A percentile compares a stretch with the other conserved stretches of the same genome.
Conservation (phyloP, 202 grass and related monocot species). For the Dendrocalamus latiflorus region DNA sequence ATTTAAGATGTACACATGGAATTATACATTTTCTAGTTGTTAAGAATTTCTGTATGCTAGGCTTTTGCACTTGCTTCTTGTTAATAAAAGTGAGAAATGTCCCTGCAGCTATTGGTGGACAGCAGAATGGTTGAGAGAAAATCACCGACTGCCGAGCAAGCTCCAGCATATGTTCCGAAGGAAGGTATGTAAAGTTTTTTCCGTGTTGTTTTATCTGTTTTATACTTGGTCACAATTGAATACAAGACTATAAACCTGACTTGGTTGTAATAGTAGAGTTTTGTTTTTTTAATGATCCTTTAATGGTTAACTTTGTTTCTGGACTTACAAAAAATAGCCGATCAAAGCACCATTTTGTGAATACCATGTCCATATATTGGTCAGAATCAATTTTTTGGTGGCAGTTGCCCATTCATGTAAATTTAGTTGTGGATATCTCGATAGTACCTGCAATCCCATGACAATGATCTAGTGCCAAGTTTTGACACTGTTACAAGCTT, state of each 20-base stretch:
- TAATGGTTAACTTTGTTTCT: background rate
- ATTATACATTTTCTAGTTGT: slow-evolving; percentile 9
- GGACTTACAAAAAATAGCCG: background rate
- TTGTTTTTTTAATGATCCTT: background rate
- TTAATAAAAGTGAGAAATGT: slow-evolving; percentile 27
- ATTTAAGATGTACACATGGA: background rate
- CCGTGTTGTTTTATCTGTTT: slow-evolving; percentile 1
- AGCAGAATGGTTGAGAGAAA: slow-evolving; percentile 68
- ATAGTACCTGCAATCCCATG: background rate
- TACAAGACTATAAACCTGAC: background rate
- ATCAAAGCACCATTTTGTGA: background rate
- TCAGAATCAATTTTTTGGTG: background rate
- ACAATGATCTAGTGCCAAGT: background rate
- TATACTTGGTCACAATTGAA: background rate
- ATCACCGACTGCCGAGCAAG: slow-evolving; percentile 22
- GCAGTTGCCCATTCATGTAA: background rate
- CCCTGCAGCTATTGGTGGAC: slow-evolving; percentile 67
- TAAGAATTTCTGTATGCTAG: background rate
- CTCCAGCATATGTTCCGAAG: slow-evolving; percentile 44
- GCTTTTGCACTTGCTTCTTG: slow-evolving; percentile 1
- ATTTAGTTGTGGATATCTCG: background rate
- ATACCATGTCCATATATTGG: background rate
- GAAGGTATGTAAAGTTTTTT: slow-evolving; percentile 45
- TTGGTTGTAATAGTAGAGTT: background rate
- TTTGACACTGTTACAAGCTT: background rate